Percentiles rank a stretch among this genome's conserved stretches.
phyloP scores from a whole-genome alignment of 2,329 filamentous ascomycete genomes.

The Endocalyx cinctus region DNA sequence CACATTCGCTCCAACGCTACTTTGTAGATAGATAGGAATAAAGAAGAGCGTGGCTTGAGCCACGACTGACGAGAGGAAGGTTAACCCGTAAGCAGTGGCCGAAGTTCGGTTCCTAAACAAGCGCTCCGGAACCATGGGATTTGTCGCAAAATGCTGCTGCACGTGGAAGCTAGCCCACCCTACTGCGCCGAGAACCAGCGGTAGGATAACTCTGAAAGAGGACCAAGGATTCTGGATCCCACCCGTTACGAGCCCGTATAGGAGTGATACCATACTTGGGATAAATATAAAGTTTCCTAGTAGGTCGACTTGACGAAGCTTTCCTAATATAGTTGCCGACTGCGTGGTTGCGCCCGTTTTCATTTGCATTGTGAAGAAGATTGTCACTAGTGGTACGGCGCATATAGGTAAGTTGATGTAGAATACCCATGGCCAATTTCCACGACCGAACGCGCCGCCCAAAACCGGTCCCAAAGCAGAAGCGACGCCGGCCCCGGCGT shows the following conservation, averaged over 20 bases:
- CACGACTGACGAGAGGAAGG: conserved; percentile 1
- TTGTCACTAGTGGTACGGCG: conserved; percentile 15
- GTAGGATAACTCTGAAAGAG: conserved; percentile 7
- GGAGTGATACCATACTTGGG: conserved; percentile 25
- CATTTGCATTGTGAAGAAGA: conserved; percentile 21
- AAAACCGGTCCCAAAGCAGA: conserved; percentile 25
- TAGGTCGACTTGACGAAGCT: conserved; percentile 28
- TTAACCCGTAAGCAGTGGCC: neutral
- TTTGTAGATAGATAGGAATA: conserved; percentile 6
- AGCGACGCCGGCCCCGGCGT: conserved; percentile 25
- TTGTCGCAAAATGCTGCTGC: neutral
- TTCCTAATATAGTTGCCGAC: neutral
- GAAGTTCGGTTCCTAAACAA: conserved; percentile 6
- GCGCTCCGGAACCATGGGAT: conserved; percentile 27
- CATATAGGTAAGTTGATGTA: conserved; percentile 27
- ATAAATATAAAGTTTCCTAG: conserved; percentile 31
- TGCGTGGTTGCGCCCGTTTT: neutral
- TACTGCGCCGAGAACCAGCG: conserved; percentile 6
- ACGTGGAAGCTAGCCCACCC: conserved; percentile 6
- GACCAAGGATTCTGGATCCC: conserved; percentile 7
- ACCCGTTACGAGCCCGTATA: conserved; percentile 29
- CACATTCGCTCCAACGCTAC: neutral
- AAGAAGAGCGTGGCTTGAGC: conserved; percentile 1
- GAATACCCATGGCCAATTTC: conserved; percentile 36
- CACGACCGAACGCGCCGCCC: conserved; percentile 13